Evolutionary conservation across 805 yeast genomes (phyloP), one percentile per base, ranked within the genome.

Genomic region (Candida germanica): DNA sequence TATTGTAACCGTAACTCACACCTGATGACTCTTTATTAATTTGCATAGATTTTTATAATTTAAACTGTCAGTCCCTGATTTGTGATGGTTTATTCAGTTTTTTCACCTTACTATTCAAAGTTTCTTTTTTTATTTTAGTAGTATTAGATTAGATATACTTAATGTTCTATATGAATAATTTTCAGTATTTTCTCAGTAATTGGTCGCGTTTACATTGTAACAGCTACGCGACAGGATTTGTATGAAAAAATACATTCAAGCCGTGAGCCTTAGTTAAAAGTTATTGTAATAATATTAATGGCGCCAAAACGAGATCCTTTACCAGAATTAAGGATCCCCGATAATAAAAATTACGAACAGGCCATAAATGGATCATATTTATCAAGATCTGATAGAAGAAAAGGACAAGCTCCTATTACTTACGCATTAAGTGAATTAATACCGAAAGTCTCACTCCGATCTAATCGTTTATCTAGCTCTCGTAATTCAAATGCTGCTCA

Each of bases 311-410:
- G 49, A 35, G 47, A 52, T 39, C 49, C 54, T 20, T 35, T 58
- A 31, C 48, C 54, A 33, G 58, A 50, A 42, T 40, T 59, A 22
- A 54, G 54, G 49, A 59, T 59, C 23, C 50, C 62, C 16, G 53
- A 60, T 36, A 58, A 60, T 38, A 47, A 55, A 35, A 40, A 47
- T 19, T 60, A 55, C 35, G 52, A 58, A 26, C 42, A 54, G 26
- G 43, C 51, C 13, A 44, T 44, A 13, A 39, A 42, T 18, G 43
- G 45, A 7, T 21, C 35, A 3, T 53, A 48, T 26, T 44, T 54
- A 16, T 36, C 46, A 17, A 40, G 54, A 22, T 51, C 64, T 16
- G 39, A 53, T 5, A 48, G 53, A 16, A 42, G 66, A 40, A 38
- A 46, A 29, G 35, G 36, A 12, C 26, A 32, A 26, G 42, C 10